Conservation (phyloP, 306 rosid genomes). For the Benincasa hispida region DNA sequence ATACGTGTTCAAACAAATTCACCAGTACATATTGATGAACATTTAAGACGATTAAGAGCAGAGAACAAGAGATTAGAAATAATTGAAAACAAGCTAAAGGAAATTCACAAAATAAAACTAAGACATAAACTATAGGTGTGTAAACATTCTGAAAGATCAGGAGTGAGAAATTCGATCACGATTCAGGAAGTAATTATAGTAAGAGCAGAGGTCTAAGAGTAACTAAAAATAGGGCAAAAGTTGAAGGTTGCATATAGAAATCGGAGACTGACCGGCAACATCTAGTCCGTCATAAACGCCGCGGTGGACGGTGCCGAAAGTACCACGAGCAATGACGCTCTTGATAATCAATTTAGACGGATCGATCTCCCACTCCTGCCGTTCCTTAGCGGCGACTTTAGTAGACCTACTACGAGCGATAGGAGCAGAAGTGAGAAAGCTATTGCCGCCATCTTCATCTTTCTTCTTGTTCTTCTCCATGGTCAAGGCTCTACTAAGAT, state of each 20-base stretch:
- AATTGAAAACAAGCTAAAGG: not conserved
- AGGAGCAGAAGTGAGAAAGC: constrained; percentile 6
- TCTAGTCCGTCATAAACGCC: constrained; percentile 78
- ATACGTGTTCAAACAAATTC: not conserved
- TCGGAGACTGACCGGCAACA: constrained; percentile 60
- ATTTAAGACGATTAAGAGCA: not conserved
- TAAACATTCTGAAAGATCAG: not conserved
- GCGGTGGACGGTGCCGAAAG: constrained; percentile 90
- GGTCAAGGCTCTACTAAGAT: constrained; percentile 56
- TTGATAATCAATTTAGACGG: constrained; percentile 77
- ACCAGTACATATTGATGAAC: not conserved
- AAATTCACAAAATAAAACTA: not conserved
- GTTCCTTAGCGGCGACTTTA: constrained; percentile 23
- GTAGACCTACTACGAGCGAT: constrained; percentile 2
- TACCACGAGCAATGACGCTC: constrained; percentile 75
- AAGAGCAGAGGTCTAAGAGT: not conserved
- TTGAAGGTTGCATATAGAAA: not conserved
- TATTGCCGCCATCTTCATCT: constrained; percentile 19
- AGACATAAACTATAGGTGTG: not conserved
- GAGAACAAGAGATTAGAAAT: not conserved
- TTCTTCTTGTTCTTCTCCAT: constrained; percentile 60
- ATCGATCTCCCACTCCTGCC: constrained; percentile 94
- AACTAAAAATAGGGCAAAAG: not conserved
- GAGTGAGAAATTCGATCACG: no score
- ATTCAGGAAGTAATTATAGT: not conserved